Base-by-base conservation (phyloP, 441 rosid genomes). In the Adansonia grandidieri region DNA sequence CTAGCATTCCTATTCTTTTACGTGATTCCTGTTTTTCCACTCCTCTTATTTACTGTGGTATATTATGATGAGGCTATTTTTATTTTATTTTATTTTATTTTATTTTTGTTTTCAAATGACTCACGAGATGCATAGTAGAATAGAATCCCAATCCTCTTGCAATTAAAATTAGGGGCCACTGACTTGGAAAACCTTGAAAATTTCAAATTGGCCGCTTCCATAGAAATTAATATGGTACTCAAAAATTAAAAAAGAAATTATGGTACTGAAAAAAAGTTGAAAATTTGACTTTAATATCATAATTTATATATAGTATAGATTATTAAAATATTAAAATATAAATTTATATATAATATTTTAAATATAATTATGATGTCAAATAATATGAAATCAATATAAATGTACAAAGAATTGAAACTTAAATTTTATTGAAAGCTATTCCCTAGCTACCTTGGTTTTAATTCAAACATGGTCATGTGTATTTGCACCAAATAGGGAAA, bases 61-160 rank as follows among this genome's bases (percentile, higher is more conserved):
- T 28, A 28, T 28, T 28, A 28, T 28, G 2, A 2, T 28, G 2
- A 28, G 32, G 32, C 32, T 28, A 28, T 28, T 28, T 28, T 28
- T 28, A 28, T 28, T 28, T 28, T 28, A 28, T 28, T 28, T 28
- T 28, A n/a, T 58, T 17, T 6, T 57, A 17, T 17, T 40, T n/a
- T 1, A 0, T 50, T 70, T 50, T 32, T 8, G 4, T 24, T 22
- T 22, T 11, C 28, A 32, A 54, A 32, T n/a, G 64, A 17, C 0
- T 72, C 75, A 54, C 50, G 75, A 57, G 75, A 37, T 37, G 75
- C 6, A 56, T 54, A 10, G 75, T 54, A 54, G 28, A 37, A 54
- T 17, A 6, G 17, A 13, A 32, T 9, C n/a, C 28, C 63, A 37
- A n/a, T 54, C 32, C 51, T 5, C 17, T 54, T 37, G 28, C 37